Evolutionary conservation across 139 green algal genomes (phyloP).

Genomic region (Haematococcus lacustris): DNA sequence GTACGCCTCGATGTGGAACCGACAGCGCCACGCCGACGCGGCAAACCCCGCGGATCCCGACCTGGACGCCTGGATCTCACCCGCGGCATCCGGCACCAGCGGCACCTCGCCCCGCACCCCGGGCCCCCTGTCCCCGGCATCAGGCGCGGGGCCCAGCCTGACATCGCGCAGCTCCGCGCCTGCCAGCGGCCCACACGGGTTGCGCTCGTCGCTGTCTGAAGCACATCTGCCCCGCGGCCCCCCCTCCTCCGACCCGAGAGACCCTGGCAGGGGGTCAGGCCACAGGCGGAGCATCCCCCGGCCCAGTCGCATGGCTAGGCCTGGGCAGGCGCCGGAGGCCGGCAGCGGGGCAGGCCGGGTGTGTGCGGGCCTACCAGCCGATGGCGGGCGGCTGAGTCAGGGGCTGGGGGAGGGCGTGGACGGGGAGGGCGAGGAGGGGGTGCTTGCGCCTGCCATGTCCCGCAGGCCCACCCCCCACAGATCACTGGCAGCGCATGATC

Average conservation of each 20-base stretch:
- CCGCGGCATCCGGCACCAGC: too few relatives aligned
- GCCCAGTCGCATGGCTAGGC: neutral
- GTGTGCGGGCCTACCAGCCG: neutral
- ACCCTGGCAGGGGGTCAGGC: too few relatives aligned
- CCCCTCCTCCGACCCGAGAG: too few relatives aligned
- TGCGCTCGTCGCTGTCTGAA: neutral
- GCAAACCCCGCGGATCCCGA: neutral
- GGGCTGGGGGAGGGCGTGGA: neutral
- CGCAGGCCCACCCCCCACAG: neutral
- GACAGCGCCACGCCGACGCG: constrained; percentile 44
- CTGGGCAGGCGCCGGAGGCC: neutral
- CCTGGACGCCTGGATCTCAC: neutral
- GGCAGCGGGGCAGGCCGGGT: too few relatives aligned
- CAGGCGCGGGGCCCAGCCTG: too few relatives aligned
- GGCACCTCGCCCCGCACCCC: too few relatives aligned
- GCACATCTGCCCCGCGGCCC: too few relatives aligned
- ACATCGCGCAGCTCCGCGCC: neutral
- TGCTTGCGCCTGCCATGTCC: neutral
- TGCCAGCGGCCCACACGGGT: neutral
- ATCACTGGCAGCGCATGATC: neutral
- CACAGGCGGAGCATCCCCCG: neutral
- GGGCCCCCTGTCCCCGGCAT: too few relatives aligned
- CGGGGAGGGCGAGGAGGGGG: too few relatives aligned
- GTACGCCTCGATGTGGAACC: constrained; percentile 70
- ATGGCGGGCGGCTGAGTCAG: neutral